Base-by-base conservation (phyloP, 2,329 filamentous ascomycete species). In the Sporothrix mexicana region DNA sequence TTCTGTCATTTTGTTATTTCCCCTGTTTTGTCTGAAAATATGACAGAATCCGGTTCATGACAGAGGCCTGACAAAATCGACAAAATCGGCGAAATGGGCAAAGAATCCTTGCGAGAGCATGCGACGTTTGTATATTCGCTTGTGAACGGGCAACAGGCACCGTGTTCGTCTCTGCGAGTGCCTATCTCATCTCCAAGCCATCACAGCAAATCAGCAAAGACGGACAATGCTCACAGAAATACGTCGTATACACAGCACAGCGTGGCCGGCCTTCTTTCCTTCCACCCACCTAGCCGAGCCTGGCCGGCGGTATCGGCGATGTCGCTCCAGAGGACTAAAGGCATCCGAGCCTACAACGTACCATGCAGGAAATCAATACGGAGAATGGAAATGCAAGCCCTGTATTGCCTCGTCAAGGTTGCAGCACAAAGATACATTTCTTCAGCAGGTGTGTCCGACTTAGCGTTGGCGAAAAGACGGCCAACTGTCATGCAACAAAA, bases 1-100 rank as follows among this genome's bases (percentile, higher is more conserved):
- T 41, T 41, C 43, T n/a, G n/a, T 25, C n/a, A 55, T 68, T 30
- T 68, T 64, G 57, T 62, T 62, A n/a, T 62, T 62, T 62, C 25
- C 57, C 30, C 25, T 17, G 30, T 36, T 36, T 51, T 61, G 8
- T 36, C 57, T 41, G 51, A 25, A 23, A 66, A 66, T 49, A 66
- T 49, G 62, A 66, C 43, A 47, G 57, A 43, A 43, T n/a, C 36
- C 9, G 4, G 20, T 9, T 13, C 15, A 67, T 36, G 45, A 53
- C 47, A 68, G 17, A 68, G 20, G n/a, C 10, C 45, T 68, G 45
- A 36, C 64, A 68, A 66, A 66, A 47, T 66, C 13, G 45, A 49
- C 30, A 49, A 49, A 49, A 66, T 66, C 59, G 13, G 59, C 30
- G 30, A 36, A 36, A 36, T 36, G 30, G 30, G 30, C 30, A 36